These are phyloP conservation scores for Pyracantha coccinea DNA, from an alignment of 331 rosid genomes.

Conservation along the genomic window DNA sequence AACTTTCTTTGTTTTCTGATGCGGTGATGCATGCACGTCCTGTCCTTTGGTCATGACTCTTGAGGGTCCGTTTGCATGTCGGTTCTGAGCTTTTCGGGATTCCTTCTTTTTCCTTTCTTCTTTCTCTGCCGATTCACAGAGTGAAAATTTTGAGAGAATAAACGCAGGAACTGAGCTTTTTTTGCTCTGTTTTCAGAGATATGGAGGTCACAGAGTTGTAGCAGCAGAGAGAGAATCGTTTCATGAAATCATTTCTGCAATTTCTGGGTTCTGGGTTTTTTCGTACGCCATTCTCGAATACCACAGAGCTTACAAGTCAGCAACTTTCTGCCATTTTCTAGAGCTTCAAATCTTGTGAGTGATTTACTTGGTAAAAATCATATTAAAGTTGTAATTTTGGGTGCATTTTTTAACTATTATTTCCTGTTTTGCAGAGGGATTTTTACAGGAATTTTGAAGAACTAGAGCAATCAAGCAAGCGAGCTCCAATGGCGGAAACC, in stretches of 20 bases:
- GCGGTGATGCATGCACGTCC: constrained; percentile 52
- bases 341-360: not conserved
- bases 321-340: not conserved
- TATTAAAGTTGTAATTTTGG: not conserved
- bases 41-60: constrained; percentile 52
- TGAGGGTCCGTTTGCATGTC: constrained; percentile 45
- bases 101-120: constrained; percentile 19
- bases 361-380: not conserved
- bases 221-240: not conserved
- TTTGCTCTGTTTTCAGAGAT: not conserved
- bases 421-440: constrained; percentile 9
- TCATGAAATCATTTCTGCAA: constrained; percentile 20
- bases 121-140: not conserved
- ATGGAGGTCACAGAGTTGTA: constrained; percentile 29
- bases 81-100: constrained; percentile 31
- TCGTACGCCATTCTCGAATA: not conserved
- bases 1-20: constrained; percentile 24
- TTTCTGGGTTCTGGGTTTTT: constrained; percentile 21
- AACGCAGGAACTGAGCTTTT: constrained; percentile 27
- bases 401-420: constrained; percentile 8
- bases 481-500: constrained; percentile 48
- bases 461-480: constrained; percentile 14
- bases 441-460: not conserved
- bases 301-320: not conserved
- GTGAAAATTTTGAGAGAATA: not conserved